Percentiles rank a stretch among this genome's conserved stretches.
Conservation (phyloP, 345 rosid species). For the Eutrema heterophyllum region DNA sequence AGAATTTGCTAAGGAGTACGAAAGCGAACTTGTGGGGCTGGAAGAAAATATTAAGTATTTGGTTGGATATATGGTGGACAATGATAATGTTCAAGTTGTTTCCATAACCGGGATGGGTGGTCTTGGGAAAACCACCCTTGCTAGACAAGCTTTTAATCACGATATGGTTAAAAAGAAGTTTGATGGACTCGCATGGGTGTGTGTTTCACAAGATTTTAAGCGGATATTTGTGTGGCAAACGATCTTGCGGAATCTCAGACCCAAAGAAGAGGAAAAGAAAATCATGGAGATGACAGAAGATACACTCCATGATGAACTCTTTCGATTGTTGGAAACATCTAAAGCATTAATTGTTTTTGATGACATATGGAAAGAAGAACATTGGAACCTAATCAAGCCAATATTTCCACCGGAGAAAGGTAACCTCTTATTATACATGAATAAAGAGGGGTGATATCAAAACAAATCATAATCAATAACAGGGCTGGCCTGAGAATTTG, state of each 20-base stretch:
- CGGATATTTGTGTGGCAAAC: constrained; percentile 22
- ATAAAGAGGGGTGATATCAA: too few species aligned
- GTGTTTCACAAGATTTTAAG: constrained; percentile 29
- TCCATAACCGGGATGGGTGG: constrained; percentile 49
- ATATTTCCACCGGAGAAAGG: constrained; percentile 20
- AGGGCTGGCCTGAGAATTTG: too few species aligned
- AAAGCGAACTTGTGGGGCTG: constrained; percentile 36
- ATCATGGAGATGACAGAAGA: constrained; percentile 20
- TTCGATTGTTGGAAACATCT: not conserved
- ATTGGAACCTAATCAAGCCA: constrained; percentile 24
- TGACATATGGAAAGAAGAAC: constrained; percentile 32
- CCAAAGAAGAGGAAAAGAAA: constrained; percentile 19
- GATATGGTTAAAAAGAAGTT: constrained; percentile 17
- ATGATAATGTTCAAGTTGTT: not conserved
- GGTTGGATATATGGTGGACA: too few species aligned
- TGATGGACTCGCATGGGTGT: constrained; percentile 31
- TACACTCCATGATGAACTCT: constrained; percentile 3
- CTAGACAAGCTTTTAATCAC: constrained; percentile 20
- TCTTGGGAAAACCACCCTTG: constrained; percentile 43
- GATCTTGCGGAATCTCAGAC: constrained; percentile 24
- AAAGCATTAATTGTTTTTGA: constrained; percentile 42
- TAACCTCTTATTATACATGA: not conserved
- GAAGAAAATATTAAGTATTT: constrained; percentile 3
- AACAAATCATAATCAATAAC: too few species aligned
- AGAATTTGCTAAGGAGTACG: constrained; percentile 11